Evolutionary conservation across 352 stramenopile species (phyloP), one percentile per base, ranked within the genome.

Genomic region (Globisporangium iwayamae): DNA sequence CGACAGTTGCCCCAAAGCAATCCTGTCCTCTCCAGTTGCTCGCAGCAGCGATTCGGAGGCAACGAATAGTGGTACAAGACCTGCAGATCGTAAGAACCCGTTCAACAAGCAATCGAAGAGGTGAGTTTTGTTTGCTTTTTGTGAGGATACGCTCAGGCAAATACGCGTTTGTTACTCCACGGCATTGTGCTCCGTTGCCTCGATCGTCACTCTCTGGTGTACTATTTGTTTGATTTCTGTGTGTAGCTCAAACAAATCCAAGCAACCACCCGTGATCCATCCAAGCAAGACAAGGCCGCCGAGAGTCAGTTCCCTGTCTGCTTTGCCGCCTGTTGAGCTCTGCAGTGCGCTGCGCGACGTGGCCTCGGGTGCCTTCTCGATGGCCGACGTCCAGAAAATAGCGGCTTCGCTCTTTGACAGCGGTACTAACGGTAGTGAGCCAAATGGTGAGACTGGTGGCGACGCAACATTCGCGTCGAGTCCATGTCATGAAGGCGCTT

Each of bases 21-120:
- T 65, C n/a, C n/a, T 57, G 18, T 30, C 60, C 18, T 65, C 48
- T 38, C 60, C 50, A 16, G 60, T 65, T 14, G 52, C 52, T 18
- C 9, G 20, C 22, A 10, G 18, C 13, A 11, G 4, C 9, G 30
- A 57, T 9, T 41, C 4, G 14, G 2, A 32, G 11, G 46, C 4
- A 11, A 32, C 22, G 2, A 20, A 18, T 13, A 11, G 34, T 4
- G 28, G 32, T 11, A n/a, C 32, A 46, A 45, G 14, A 3, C 22
- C 32, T 11, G 10, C 10, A 14, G 32, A 46, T 34, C 52, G 52
- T 32, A 58, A 58, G 32, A 46, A 13, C n/a, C 20, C 32, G 9
- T 30, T 18, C 22, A 25, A 2, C 16, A 57, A 58, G 32, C 52
- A 58, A 3, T n/a, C 52, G n/a, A 58, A 58, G 13, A 58, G 52